These are phyloP conservation scores for Elsinoe fawcettii DNA, from an alignment of 2,329 filamentous ascomycete species.

Conservation along the genomic window DNA sequence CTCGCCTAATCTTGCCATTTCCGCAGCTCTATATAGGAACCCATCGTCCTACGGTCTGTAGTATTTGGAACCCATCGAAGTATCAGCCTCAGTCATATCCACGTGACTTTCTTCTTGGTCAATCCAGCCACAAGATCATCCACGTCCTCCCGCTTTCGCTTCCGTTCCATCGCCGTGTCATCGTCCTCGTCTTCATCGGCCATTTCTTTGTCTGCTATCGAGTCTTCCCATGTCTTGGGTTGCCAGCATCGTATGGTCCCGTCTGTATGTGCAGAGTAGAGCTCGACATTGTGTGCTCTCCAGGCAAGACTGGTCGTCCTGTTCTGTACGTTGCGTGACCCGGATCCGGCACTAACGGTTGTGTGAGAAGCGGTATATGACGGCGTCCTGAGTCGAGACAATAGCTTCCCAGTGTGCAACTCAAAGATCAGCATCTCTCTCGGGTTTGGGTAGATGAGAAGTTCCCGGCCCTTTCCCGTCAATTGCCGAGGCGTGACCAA, in stretches of 20 bases:
- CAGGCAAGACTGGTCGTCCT: constrained; percentile 70
- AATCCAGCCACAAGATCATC: constrained; percentile 73
- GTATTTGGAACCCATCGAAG: too few species aligned
- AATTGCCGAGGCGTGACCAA: constrained; percentile 53
- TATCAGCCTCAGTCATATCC: too few species aligned
- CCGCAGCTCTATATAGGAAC: not conserved
- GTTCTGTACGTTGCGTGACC: constrained; percentile 32
- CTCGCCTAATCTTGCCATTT: constrained; percentile 9
- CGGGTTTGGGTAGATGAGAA: constrained; percentile 72
- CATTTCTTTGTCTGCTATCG: constrained; percentile 27
- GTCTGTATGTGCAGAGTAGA: constrained; percentile 79
- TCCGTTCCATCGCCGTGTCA: constrained; percentile 41
- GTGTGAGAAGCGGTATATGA: constrained; percentile 17
- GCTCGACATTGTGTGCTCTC: constrained; percentile 60
- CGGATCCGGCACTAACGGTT: constrained; percentile 17
- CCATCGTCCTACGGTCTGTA: not conserved
- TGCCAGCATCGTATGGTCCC: constrained; percentile 77
- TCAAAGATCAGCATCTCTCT: constrained; percentile 71
- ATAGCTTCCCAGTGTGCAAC: constrained; percentile 64
- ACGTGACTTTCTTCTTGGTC: constrained; percentile 62
- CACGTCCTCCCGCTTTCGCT: constrained; percentile 67
- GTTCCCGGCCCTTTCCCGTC: constrained; percentile 50
- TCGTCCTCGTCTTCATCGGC: constrained; percentile 32
- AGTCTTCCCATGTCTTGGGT: constrained; percentile 48
- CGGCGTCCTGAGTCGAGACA: constrained; percentile 59